phyloP scores from a whole-genome alignment of 1,284 basidiomycete species.

The Ganoderma multipileum region DNA sequence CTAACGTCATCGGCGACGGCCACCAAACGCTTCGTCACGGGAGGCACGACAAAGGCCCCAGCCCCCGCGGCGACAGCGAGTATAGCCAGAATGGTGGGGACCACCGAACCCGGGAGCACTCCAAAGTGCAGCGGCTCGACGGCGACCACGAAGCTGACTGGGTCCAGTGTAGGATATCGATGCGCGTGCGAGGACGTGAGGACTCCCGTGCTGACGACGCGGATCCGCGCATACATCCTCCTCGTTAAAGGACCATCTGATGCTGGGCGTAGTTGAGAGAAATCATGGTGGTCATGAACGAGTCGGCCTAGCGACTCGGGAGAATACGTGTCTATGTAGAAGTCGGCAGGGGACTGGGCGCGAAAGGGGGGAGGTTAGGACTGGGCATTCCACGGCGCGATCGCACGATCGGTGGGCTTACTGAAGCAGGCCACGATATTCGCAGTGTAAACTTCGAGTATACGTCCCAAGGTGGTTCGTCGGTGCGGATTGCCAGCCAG shows the following conservation, averaged over 20 bases:
- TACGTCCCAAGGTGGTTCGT: conserved; percentile 49
- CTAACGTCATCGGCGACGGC: conserved; percentile 26
- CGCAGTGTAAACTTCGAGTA: conserved; percentile 64
- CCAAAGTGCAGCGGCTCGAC: conserved; percentile 67
- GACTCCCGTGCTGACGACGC: conserved; percentile 57
- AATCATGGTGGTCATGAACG: background rate
- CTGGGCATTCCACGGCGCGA: background rate
- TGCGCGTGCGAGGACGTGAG: conserved; percentile 43
- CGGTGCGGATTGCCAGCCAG: conserved; percentile 63
- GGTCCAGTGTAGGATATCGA: conserved; percentile 12
- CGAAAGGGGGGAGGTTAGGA: background rate
- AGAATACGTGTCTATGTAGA: conserved; percentile 31
- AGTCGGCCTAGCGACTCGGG: conserved; percentile 17
- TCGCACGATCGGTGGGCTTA: conserved; percentile 41
- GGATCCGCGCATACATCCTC: conserved; percentile 60
- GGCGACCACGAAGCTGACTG: conserved; percentile 56
- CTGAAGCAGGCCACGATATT: conserved; percentile 71
- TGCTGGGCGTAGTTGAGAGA: background rate
- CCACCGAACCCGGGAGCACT: conserved; percentile 61
- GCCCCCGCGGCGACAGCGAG: conserved; percentile 23
- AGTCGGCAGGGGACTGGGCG: conserved; percentile 41
- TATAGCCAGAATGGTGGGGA: conserved; percentile 44
- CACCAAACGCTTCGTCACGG: conserved; percentile 20
- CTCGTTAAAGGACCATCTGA: conserved; percentile 40
- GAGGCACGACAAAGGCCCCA: conserved; percentile 28